A percentile compares a stretch with the other conserved stretches of the same genome.
Conservation (phyloP, 257 asterid species). For the Nicotiana tabacum region DNA sequence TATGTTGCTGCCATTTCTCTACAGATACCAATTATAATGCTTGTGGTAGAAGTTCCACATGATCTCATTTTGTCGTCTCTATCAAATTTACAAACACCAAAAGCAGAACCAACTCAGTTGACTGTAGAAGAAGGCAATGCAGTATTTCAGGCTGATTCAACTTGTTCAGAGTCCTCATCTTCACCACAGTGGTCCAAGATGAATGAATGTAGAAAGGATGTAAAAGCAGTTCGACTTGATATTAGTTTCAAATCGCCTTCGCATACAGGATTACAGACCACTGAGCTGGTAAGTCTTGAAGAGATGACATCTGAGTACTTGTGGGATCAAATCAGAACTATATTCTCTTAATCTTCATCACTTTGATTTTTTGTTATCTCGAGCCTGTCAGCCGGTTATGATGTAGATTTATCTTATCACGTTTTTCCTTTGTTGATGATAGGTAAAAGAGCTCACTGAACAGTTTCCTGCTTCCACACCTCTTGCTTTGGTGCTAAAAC, state of each 20-base stretch:
- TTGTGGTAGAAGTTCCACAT: constrained; percentile 94
- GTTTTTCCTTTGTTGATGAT: not conserved
- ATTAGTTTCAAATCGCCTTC: constrained; percentile 96
- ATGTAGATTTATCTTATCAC: not conserved
- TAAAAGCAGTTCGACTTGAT: constrained; percentile 85
- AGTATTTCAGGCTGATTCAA: constrained; percentile 36
- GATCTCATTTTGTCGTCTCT: constrained; percentile 56
- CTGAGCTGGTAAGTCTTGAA: constrained; percentile 71
- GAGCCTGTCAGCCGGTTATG: not conserved
- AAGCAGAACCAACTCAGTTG: constrained; percentile 41
- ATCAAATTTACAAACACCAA: constrained; percentile 42
- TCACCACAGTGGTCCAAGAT: constrained; percentile 38
- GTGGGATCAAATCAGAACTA: constrained; percentile 11
- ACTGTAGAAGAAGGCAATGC: constrained; percentile 44
- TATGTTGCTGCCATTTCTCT: constrained; percentile 13
- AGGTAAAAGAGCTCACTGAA: constrained; percentile 95
- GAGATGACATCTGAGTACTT: constrained; percentile 5
- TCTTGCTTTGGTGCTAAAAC: constrained; percentile 88
- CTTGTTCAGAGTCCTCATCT: constrained; percentile 35
- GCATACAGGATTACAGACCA: constrained; percentile 95
- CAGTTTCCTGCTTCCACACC: constrained; percentile 91
- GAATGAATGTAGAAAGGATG: constrained; percentile 41
- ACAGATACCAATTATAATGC: constrained; percentile 98
- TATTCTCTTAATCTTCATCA: not conserved
- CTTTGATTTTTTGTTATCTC: not conserved